These are phyloP conservation scores for Fusarium tuaranense DNA, from an alignment of 2,329 filamentous ascomycete species.

Conservation along the genomic window DNA sequence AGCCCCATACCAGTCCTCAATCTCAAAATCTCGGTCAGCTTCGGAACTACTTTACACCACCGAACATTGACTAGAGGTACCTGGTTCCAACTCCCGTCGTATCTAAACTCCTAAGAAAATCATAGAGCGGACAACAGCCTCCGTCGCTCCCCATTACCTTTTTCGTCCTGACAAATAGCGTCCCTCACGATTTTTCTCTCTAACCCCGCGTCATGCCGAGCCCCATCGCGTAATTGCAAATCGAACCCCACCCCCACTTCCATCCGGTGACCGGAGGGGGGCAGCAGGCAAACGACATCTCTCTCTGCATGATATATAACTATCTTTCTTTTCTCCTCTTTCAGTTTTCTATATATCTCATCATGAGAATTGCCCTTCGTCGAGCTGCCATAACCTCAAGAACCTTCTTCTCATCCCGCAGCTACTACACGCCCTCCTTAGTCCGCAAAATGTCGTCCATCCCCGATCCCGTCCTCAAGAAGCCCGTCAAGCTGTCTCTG, in stretches of 20 bases:
- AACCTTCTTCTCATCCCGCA: slow-evolving; percentile 7
- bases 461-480: slow-evolving; percentile 68
- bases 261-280: slow-evolving; percentile 14
- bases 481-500: slow-evolving; percentile 82
- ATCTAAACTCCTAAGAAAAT: not conserved
- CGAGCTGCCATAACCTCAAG: slow-evolving; percentile 25
- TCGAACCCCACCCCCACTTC: slow-evolving; percentile 31
- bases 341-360: not conserved
- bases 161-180: slow-evolving; percentile 16
- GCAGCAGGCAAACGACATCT: slow-evolving; percentile 15
- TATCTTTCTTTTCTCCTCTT: not conserved
- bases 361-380: slow-evolving; percentile 35
- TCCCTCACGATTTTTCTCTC: not conserved
- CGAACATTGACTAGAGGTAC: not conserved
- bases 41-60: not conserved
- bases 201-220: slow-evolving; percentile 25
- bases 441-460: slow-evolving; percentile 52
- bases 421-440: slow-evolving; percentile 25
- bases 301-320: slow-evolving; percentile 4
- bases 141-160: not conserved
- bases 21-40: not conserved
- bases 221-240: slow-evolving; percentile 23
- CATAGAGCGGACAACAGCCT: not conserved
- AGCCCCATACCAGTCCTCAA: not conserved
- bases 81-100: too few species aligned